Evolutionary conservation across 768 basidiomycete genomes (phyloP).

Genomic region (Dioszegia hungarica): DNA sequence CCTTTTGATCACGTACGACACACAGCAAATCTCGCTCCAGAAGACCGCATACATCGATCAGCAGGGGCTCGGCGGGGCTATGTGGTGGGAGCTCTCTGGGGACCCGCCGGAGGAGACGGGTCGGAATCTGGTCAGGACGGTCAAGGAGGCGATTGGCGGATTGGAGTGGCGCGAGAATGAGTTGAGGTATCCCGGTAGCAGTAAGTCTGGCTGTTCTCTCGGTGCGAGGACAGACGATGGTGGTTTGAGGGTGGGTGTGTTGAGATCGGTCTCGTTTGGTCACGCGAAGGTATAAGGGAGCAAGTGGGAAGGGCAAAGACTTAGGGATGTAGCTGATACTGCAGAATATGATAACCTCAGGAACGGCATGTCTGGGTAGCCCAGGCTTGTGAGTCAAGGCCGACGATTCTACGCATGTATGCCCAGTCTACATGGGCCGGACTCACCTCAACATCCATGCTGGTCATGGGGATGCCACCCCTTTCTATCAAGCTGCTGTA

Average conservation of each 20-base stretch:
- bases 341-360: slow-evolving; percentile 43
- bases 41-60: slow-evolving; percentile 74
- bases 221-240: too few relatives aligned
- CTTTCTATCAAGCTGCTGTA: too few relatives aligned
- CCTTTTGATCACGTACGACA: slow-evolving; percentile 67
- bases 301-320: too few relatives aligned
- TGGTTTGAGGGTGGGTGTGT: too few relatives aligned
- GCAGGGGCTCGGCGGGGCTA: slow-evolving; percentile 77
- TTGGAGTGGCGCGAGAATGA: slow-evolving; percentile 73
- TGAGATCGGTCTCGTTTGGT: too few relatives aligned
- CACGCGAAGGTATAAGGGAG: too few relatives aligned
- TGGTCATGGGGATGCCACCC: too few relatives aligned
- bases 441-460: too few relatives aligned
- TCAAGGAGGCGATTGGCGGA: slow-evolving; percentile 70
- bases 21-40: slow-evolving; percentile 57
- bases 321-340: too few relatives aligned
- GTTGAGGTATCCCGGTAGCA: slow-evolving; percentile 59
- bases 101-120: slow-evolving; percentile 69
- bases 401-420: too few relatives aligned
- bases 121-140: slow-evolving; percentile 62
- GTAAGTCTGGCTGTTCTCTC: slow-evolving; percentile 52
- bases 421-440: too few relatives aligned
- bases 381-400: too few relatives aligned
- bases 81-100: slow-evolving; percentile 72
- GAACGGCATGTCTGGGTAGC: slow-evolving; percentile 32